These are phyloP conservation scores for Nematodospora anomalae DNA, from an alignment of 1,139 yeast genomes.

Conservation along the genomic window DNA sequence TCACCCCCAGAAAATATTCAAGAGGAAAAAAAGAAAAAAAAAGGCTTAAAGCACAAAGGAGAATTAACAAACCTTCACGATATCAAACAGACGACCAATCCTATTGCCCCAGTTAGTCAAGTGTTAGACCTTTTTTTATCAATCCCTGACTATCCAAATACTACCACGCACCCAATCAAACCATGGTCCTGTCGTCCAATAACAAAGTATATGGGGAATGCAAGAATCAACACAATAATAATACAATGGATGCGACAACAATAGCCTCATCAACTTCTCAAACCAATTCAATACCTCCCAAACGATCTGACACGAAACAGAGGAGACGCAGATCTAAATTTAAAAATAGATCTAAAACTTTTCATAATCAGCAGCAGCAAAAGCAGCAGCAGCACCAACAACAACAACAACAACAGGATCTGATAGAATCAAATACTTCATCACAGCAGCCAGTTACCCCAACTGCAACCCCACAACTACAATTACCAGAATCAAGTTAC, in stretches of 20 bases:
- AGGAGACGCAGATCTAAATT: neutral
- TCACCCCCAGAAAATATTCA: too few species aligned
- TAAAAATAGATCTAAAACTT: neutral
- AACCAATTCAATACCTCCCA: neutral
- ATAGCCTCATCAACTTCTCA: neutral
- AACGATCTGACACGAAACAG: conserved; percentile 1
- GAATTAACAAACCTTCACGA: too few species aligned
- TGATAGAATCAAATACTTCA: neutral
- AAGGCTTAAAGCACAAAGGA: too few species aligned
- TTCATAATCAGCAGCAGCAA: neutral
- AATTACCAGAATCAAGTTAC: conserved; percentile 3
- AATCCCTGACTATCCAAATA: too few species aligned
- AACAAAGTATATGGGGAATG: neutral
- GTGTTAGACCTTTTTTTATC: too few species aligned
- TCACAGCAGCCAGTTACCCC: conserved; percentile 4
- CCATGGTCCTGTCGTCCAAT: neutral
- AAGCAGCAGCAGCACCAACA: neutral
- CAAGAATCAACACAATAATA: too few species aligned
- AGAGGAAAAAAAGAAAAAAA: too few species aligned
- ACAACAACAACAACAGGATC: neutral
- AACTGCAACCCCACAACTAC: conserved; percentile 2
- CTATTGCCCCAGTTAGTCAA: too few species aligned
- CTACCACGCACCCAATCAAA: too few species aligned
- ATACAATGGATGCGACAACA: neutral
- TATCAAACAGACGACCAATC: too few species aligned